These are phyloP conservation scores for Vitis amurensis DNA, from an alignment of 164 flowering plant species.

Conservation along the genomic window DNA sequence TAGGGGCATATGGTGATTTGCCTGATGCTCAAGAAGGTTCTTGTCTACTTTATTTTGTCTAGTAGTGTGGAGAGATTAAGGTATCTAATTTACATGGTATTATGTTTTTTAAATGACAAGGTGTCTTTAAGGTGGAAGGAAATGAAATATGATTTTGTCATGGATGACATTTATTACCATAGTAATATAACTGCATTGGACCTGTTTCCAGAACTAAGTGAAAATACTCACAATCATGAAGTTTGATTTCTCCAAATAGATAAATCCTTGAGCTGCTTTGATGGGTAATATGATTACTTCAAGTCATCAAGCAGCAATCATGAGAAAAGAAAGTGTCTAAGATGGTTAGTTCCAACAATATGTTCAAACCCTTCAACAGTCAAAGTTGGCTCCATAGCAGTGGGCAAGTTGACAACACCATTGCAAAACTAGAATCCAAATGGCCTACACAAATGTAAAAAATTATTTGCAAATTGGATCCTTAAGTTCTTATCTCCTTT, in stretches of 20 bases:
- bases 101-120: neutral
- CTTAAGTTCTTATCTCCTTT: too few species aligned
- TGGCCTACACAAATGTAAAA: constrained; percentile 60
- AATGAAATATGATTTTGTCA: neutral
- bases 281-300: constrained; percentile 83
- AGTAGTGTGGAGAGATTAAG: constrained; percentile 88
- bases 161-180: neutral
- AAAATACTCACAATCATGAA: constrained; percentile 63
- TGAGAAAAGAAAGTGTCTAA: constrained; percentile 89
- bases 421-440: constrained; percentile 92
- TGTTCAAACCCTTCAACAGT: constrained; percentile 94
- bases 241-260: constrained; percentile 71
- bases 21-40: constrained; percentile 47
- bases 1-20: constrained; percentile 80
- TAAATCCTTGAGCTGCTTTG: constrained; percentile 64
- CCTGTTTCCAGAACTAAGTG: constrained; percentile 64
- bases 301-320: constrained; percentile 79
- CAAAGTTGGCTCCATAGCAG: constrained; percentile 87
- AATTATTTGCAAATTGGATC: constrained; percentile 83
- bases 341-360: constrained; percentile 94
- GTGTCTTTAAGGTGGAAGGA: too few species aligned
- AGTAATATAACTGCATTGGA: constrained; percentile 7
- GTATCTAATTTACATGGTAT: constrained; percentile 27
- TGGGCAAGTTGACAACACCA: constrained; percentile 92
- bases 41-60: constrained; percentile 63